A percentile compares a stretch with the other conserved stretches of the same genome.
phyloP scores from a whole-genome alignment of 768 basidiomycete species.

The Trichaptum fuscoviolaceum region DNA sequence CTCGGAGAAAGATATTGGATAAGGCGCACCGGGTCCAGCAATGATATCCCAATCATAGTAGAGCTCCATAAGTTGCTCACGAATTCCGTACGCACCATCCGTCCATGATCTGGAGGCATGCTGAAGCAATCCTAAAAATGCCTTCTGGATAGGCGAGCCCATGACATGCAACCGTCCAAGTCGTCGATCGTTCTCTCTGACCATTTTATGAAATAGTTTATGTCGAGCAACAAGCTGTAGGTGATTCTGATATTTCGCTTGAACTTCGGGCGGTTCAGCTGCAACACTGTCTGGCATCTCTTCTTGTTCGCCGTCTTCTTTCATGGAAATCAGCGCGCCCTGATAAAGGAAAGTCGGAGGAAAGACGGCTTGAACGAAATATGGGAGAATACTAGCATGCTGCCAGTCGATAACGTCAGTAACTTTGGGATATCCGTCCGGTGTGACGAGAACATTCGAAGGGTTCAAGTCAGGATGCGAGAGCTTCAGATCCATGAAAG shows the following conservation, averaged over 20 bases:
- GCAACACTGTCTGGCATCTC: not conserved
- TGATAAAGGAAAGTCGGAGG: not conserved
- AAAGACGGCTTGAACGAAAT: not conserved
- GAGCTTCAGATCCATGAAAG: constrained; percentile 2
- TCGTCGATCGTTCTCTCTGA: not conserved
- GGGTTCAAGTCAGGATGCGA: constrained; percentile 19
- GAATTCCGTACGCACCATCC: not conserved
- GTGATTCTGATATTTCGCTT: not conserved
- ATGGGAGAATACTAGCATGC: constrained; percentile 4
- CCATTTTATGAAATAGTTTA: not conserved
- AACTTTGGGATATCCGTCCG: constrained; percentile 5
- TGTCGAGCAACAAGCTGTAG: not conserved
- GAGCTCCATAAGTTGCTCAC: not conserved
- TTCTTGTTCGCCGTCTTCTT: not conserved
- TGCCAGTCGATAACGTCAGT: constrained; percentile 18
- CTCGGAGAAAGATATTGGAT: not conserved
- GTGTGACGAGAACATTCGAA: constrained; percentile 15
- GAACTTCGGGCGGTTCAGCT: not conserved
- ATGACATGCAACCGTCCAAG: not conserved
- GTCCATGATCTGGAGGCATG: not conserved
- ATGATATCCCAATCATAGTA: not conserved
- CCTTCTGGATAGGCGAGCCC: not conserved
- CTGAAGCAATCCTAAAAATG: not conserved
- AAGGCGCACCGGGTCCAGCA: not conserved
- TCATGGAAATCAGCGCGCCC: not conserved